phyloP scores from a whole-genome alignment of 2,329 filamentous ascomycete species.

The Verticillium isaacii region DNA sequence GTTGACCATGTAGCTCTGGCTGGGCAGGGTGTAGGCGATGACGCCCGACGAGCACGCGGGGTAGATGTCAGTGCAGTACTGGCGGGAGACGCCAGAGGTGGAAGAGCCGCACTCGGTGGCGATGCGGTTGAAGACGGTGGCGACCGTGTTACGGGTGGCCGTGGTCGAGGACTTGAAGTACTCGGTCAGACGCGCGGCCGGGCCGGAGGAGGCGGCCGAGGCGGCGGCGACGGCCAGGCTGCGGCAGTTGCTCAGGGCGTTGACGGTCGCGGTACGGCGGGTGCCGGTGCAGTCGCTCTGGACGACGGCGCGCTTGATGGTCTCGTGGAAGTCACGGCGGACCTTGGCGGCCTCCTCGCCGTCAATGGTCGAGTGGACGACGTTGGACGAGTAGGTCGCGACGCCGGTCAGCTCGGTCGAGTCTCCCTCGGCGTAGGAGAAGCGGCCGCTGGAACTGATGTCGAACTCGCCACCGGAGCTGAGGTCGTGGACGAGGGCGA shows the following conservation, averaged over 20 bases:
- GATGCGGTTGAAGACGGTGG: slow-evolving; percentile 45
- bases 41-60: slow-evolving; percentile 25
- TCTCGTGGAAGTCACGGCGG: slow-evolving; percentile 36
- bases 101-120: slow-evolving; percentile 50
- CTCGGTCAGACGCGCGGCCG: slow-evolving; percentile 45
- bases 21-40: slow-evolving; percentile 57
- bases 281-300: slow-evolving; percentile 50
- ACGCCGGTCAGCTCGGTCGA: slow-evolving; percentile 49
- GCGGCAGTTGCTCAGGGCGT: slow-evolving; percentile 50
- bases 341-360: slow-evolving; percentile 47
- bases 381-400: slow-evolving; percentile 55
- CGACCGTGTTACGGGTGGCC: slow-evolving; percentile 42
- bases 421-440: slow-evolving; percentile 49
- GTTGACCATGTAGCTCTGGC: slow-evolving; percentile 52
- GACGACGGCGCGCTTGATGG: slow-evolving; percentile 43
- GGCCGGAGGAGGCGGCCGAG: slow-evolving; percentile 42
- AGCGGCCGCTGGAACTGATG: slow-evolving; percentile 49
- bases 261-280: slow-evolving; percentile 36
- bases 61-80: slow-evolving; percentile 57
- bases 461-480: slow-evolving; percentile 48
- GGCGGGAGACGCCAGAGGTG: slow-evolving; percentile 40
- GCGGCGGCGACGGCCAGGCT: slow-evolving; percentile 49
- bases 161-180: slow-evolving; percentile 58
- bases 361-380: slow-evolving; percentile 51
- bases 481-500: slow-evolving; percentile 51